These are phyloP conservation scores for Colletotrichum magnum DNA, from an alignment of 2,329 filamentous ascomycete genomes.

Conservation along the genomic window DNA sequence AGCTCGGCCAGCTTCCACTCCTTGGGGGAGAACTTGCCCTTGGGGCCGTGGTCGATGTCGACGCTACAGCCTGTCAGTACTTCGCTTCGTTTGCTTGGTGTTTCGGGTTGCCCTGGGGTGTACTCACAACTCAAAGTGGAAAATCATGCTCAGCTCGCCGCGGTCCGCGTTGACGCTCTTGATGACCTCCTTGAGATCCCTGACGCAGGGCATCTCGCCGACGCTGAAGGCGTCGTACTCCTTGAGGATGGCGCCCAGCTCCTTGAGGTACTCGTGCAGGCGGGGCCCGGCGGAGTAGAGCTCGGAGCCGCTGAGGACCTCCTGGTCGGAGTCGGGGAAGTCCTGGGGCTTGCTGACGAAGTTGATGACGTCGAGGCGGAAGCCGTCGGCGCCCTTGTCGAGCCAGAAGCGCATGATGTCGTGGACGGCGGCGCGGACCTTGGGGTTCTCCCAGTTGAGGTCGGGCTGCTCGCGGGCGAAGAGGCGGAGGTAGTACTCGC, in stretches of 20 bases:
- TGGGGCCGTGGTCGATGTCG: slow-evolving; percentile 61
- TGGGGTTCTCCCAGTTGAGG: slow-evolving; percentile 82
- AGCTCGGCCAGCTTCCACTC: slow-evolving; percentile 65
- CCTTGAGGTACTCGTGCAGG: slow-evolving; percentile 61
- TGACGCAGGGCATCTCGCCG: slow-evolving; percentile 64
- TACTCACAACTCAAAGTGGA: slow-evolving; percentile 76
- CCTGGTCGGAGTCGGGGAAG: slow-evolving; percentile 64
- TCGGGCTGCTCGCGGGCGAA: slow-evolving; percentile 82
- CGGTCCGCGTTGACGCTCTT: slow-evolving; percentile 67
- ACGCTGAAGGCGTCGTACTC: slow-evolving; percentile 67
- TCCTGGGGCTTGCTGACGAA: slow-evolving; percentile 74
- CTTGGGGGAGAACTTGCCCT: slow-evolving; percentile 59
- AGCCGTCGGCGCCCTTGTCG: slow-evolving; percentile 75
- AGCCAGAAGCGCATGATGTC: slow-evolving; percentile 82
- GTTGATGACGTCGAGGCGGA: slow-evolving; percentile 78
- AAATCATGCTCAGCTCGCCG: slow-evolving; percentile 78
- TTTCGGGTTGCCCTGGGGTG: not conserved
- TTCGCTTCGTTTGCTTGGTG: not conserved
- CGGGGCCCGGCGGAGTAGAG: slow-evolving; percentile 69
- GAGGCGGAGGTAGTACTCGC: slow-evolving; percentile 74
- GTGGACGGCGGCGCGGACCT: slow-evolving; percentile 76
- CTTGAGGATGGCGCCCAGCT: slow-evolving; percentile 59
- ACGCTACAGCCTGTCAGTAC: slow-evolving; percentile 52
- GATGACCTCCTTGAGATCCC: slow-evolving; percentile 59
- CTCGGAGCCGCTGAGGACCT: slow-evolving; percentile 52